Evolutionary conservation across 108 stramenopile species (phyloP), one percentile per base, ranked within the genome.

Genomic region (Fistulifera solaris): DNA sequence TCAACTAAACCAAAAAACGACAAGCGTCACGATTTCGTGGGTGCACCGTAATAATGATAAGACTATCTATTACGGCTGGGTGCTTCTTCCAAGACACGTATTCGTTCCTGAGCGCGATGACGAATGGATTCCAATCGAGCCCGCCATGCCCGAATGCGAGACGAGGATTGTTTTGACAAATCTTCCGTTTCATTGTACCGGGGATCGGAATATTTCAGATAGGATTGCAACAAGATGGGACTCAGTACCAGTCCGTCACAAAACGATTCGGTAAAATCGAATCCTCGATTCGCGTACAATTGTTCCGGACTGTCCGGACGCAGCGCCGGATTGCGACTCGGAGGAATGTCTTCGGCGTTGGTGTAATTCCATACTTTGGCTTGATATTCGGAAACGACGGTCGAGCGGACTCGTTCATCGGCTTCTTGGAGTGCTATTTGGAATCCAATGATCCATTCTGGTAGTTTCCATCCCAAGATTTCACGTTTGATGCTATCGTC

Each of bases 291-390:
- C 14, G 56, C 56, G 1, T 54, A 66, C 13, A 54, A 31, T 22
- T 73, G 48, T 55, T 88, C 87, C 8, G 80, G 80, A 56, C 80
- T 82, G 46, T 22, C 43, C 16, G 76, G 68, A 22, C 35, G 50
- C 13, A 56, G 45, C 2, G 83, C 81, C 22, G 83, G 87, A 59
- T 89, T 71, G 10, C 47, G 31, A 17, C 48, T 31, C 10, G 63
- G 63, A 40, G 57, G 43, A 39, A 50, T 11, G 23, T 35, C 46
- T 12, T 65, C 38, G 2, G 22, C 40, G 26, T 68, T 62, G 8
- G 87, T 89, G 51, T 63, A 76, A 56, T 89, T 89, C 83, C 87
- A 89, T 12, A 78, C 76, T 25, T 68, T 64, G 1, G 87, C 83
- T 38, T 66, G 63, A 47, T 61, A 78, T 56, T 89, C 83, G 25